Base-by-base conservation (phyloP, 352 stramenopile genomes). In the Globisporangium acanthophoron region DNA sequence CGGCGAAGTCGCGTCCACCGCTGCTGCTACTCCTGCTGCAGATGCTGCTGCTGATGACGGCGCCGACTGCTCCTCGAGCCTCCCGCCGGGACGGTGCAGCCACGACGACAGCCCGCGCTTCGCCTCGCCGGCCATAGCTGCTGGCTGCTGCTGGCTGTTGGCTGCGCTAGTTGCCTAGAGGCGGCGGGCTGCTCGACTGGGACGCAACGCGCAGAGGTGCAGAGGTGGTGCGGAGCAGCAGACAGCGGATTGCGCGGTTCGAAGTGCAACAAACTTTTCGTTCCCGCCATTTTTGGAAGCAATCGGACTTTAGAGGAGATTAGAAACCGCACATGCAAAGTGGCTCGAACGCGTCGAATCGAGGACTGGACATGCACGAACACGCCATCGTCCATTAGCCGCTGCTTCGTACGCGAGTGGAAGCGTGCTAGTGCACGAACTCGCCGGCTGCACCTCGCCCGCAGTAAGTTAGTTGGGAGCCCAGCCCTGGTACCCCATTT, bases 81-180 rank as follows among this genome's bases (percentile, higher is more conserved):
- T 12, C 13, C 15, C 31, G 31, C 29, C 49, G 16, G 29, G 43
- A 13, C 18, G 43, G 52, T 68, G 64, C 50, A 82, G 64, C 71
- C 71, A 82, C 47, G 68, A 76, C 44, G 73, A 71, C 29, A 85
- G 50, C 16, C 58, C 66, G 54, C 56, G 37, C 50, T 43, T 61
- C 18, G 44, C 62, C 64, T 70, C 67, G 11, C 43, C 43, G 53
- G 61, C 67, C 70, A 78, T 71, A 59, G 57, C 62, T 35, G 44
- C 15, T 52, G 37, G 8, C 64, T 60, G 59, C 33, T 54, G 52
- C 27, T 56, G 35, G 35, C 5, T 15, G 35, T 0, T 15, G 11
- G 35, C 35, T 7, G 35, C 12, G 35, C 9, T 40, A 16, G 35
- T 15, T 41, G 11, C 5, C 5, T 9, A 35, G 31, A 35, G 35